These are phyloP conservation scores for Aureobasidium leucospermi DNA, from an alignment of 2,329 filamentous ascomycete species.

Conservation along the genomic window DNA sequence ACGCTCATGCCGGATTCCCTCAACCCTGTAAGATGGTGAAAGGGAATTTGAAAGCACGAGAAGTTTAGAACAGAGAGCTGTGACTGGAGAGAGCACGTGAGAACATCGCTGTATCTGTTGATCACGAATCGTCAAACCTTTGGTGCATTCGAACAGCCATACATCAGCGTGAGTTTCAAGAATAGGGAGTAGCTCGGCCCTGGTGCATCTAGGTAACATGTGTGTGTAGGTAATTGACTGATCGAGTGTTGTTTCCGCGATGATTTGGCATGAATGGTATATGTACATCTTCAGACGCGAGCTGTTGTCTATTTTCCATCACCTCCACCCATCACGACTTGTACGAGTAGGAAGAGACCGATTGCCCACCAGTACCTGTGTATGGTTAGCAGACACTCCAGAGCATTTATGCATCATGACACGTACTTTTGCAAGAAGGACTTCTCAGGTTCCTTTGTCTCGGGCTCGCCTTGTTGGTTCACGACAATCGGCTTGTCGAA, in stretches of 20 bases:
- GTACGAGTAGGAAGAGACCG: constrained; percentile 39
- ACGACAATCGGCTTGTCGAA: constrained; percentile 49
- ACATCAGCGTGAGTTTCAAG: too few relatives aligned
- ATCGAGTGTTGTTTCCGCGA: background rate
- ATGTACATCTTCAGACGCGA: background rate
- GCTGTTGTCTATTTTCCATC: constrained; percentile 14
- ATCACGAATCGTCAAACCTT: too few relatives aligned
- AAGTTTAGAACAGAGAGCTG: too few relatives aligned
- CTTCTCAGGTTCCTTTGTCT: constrained; percentile 40
- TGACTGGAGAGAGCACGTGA: too few relatives aligned
- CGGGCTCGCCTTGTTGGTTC: constrained; percentile 49
- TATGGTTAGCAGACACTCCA: constrained; percentile 15
- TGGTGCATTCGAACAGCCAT: too few relatives aligned
- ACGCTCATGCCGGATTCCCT: too few relatives aligned
- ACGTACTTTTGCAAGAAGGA: constrained; percentile 45
- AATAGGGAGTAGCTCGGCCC: too few relatives aligned
- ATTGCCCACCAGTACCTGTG: constrained; percentile 46
- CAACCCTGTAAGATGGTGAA: too few relatives aligned
- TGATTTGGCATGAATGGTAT: background rate
- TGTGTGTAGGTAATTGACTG: too few relatives aligned
- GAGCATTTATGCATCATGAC: background rate
- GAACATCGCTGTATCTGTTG: too few relatives aligned
- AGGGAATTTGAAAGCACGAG: too few relatives aligned
- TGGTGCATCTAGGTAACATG: too few relatives aligned
- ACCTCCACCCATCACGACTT: constrained; percentile 38